Base-by-base conservation (phyloP, 306 rosid genomes). In the Sicyos baderoa region DNA sequence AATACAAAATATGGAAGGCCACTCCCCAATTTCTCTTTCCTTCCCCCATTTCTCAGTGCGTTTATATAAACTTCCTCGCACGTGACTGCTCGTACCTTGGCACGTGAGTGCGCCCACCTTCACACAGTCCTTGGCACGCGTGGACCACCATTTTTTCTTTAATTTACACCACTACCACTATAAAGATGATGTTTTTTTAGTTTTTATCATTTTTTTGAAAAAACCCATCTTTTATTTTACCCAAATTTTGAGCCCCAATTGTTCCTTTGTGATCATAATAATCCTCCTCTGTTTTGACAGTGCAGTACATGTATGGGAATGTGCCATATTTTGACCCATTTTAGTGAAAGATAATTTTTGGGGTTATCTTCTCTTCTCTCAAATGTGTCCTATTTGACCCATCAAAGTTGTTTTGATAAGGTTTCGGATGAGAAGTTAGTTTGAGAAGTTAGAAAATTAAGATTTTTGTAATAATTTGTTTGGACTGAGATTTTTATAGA, bases 51-150 rank as follows among this genome's bases (percentile, higher is more conserved):
- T 35, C 54, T 68, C n/a, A 56, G 53, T 77, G 82, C 72, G 58
- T 61, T 54, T 79, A 75, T 86, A 77, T 90, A 86, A 75, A 76
- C 84, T 66, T 54, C 77, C 18, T 75, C 76, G 76, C 90, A 86
- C 90, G 87, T 86, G 89, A 83, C 80, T 68, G 73, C 47, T 5
- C 19, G 54, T 54, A 35, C 4, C 80, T 54, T 4, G 16, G 82
- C 79, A 82, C 84, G 84, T 84, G 76, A 72, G 50, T 50, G 23
- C 57, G 72, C 72, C 72, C 72, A 48, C 72, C 72, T 47, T 67
- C 72, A 49, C 71, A 13, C 65, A 56, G 14, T 19, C 64, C 35
- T 32, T 67, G 15, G 23, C 72, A 67, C 72, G 72, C 72, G 44
- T 57, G 29, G 64, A 71, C 64, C 55, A 55, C 35, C 63, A 13